These are phyloP conservation scores for Panicum hallii DNA, from an alignment of 202 grass and related monocot genomes.

Conservation along the genomic window DNA sequence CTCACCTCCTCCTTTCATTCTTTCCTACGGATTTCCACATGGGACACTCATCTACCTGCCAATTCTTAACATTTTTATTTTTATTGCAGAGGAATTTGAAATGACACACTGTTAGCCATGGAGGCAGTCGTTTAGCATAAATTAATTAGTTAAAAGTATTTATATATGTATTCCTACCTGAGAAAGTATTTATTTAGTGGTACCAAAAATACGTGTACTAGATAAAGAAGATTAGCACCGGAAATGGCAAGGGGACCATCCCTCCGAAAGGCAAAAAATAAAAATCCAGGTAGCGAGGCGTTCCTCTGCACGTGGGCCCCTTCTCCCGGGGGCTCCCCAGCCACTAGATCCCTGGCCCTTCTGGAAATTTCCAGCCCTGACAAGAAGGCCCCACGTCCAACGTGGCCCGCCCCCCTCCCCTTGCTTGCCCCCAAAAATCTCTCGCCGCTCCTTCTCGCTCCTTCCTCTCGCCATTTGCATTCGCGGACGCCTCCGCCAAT, in stretches of 20 bases:
- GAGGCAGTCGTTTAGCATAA: too few relatives aligned
- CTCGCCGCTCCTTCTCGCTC: background rate
- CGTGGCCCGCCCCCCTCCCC: slow-evolving; percentile 57
- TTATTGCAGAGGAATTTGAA: background rate
- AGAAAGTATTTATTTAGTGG: too few relatives aligned
- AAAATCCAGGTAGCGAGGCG: background rate
- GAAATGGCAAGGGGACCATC: background rate
- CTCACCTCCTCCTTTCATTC: background rate
- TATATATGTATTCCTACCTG: too few relatives aligned
- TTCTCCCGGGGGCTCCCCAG: slow-evolving; percentile 5
- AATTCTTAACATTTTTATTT: too few relatives aligned
- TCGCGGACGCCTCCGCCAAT: background rate
- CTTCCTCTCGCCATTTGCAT: slow-evolving; percentile 24
- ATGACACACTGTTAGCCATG: background rate
- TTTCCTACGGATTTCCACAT: background rate
- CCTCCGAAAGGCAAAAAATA: background rate
- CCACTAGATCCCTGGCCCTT: slow-evolving; percentile 62
- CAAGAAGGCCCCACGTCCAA: slow-evolving; percentile 46
- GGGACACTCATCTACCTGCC: too few relatives aligned
- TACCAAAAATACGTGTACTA: too few relatives aligned
- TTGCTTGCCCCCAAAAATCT: slow-evolving; percentile 43
- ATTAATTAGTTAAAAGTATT: too few relatives aligned
- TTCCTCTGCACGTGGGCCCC: slow-evolving; percentile 41
- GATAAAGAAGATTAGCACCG: background rate
- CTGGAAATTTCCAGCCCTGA: slow-evolving; percentile 61